Percentiles rank a stretch among this genome's conserved stretches.
phyloP scores from a whole-genome alignment of 2,329 filamentous ascomycete genomes.

The Hypoxylon sp. region DNA sequence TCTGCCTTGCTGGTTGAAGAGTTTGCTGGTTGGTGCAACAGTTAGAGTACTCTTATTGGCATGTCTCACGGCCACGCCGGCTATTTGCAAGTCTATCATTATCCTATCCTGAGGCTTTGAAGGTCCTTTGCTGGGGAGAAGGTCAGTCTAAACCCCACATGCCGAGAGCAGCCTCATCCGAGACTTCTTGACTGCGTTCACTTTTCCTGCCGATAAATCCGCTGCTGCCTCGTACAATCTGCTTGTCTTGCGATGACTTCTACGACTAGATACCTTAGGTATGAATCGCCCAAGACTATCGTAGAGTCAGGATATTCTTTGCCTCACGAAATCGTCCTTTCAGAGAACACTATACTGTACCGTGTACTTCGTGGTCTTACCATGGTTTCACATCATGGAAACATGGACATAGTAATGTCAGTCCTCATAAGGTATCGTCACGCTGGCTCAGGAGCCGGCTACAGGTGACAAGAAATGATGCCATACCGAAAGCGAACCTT shows the following conservation, averaged over 20 bases:
- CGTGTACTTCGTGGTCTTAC: neutral
- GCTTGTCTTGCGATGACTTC: conserved; percentile 20
- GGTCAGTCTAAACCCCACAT: conserved; percentile 1
- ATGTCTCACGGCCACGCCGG: conserved; percentile 2
- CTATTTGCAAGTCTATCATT: conserved; percentile 4
- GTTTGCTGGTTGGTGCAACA: neutral
- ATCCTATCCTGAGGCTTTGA: neutral
- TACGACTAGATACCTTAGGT: no score
- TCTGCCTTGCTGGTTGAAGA: neutral
- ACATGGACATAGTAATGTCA: neutral
- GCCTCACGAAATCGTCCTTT: conserved; percentile 2
- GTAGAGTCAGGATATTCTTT: conserved; percentile 17
- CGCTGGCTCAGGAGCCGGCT: neutral
- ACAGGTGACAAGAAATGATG: conserved; percentile 7
- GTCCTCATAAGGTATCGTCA: conserved; percentile 21
- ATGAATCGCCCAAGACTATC: conserved; percentile 17
- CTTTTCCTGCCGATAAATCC: conserved; percentile 2
- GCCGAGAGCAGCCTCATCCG: conserved; percentile 5
- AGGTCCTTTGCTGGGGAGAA: conserved; percentile 6
- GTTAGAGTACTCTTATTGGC: neutral
- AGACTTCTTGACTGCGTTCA: conserved; percentile 21
- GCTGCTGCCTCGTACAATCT: neutral
- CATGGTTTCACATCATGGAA: conserved; percentile 11
- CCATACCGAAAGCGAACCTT: neutral
- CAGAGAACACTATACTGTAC: conserved; percentile 1